These are phyloP conservation scores for Eucalyptus melliodora DNA, from an alignment of 345 rosid genomes.

Conservation along the genomic window DNA sequence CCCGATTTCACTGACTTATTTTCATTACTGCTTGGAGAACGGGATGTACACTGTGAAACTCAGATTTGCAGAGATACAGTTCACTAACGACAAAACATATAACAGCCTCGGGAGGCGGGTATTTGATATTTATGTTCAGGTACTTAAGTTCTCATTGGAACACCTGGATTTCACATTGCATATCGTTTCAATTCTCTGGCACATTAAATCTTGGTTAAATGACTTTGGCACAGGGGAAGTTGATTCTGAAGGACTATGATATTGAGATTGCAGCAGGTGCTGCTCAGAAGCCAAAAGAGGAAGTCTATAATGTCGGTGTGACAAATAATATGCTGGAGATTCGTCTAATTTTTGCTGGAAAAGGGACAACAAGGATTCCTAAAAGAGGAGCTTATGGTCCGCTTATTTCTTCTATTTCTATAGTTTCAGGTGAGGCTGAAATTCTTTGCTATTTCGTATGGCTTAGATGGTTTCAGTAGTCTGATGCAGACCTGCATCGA, in stretches of 20 bases:
- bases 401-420: slow-evolving; percentile 31
- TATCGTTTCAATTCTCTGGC: not conserved
- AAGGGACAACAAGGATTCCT: slow-evolving; percentile 29
- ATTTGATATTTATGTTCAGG: slow-evolving; percentile 47
- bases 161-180: not conserved
- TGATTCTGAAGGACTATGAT: slow-evolving; percentile 11
- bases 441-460: not conserved
- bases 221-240: slow-evolving; percentile 6
- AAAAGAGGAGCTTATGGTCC: slow-evolving; percentile 26
- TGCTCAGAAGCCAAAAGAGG: slow-evolving; percentile 1
- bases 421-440: slow-evolving; percentile 8
- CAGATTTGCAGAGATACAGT: slow-evolving; percentile 38
- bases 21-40: slow-evolving; percentile 31
- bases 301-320: slow-evolving; percentile 1
- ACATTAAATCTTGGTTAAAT: not conserved
- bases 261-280: slow-evolving; percentile 12
- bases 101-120: slow-evolving; percentile 29
- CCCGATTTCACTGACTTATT: slow-evolving; percentile 37
- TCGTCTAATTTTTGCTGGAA: slow-evolving; percentile 35
- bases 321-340: slow-evolving; percentile 11
- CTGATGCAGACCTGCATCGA: not conserved
- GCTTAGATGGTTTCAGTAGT: not conserved
- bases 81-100: slow-evolving; percentile 20
- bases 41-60: slow-evolving; percentile 40
- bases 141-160: not conserved